Conservation (phyloP, 345 rosid genomes). For the Xanthoceras sorbifolium region DNA sequence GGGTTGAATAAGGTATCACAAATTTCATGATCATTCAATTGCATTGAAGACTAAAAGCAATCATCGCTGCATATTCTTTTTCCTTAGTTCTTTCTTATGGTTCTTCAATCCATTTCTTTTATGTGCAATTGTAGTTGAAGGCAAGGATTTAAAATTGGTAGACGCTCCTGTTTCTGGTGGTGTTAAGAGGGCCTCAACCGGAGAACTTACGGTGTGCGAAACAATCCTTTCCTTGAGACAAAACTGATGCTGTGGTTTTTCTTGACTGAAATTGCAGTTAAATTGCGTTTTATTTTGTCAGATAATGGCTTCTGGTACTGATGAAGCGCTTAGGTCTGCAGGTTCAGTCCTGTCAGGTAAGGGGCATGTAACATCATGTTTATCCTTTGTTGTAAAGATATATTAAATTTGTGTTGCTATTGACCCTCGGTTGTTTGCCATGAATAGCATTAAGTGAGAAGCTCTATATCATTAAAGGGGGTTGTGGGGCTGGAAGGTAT, state of each 20-base stretch:
- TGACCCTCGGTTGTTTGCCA: constrained; percentile 23
- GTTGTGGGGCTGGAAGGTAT: constrained; percentile 97
- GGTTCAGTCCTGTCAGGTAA: constrained; percentile 83
- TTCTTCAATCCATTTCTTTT: constrained; percentile 7
- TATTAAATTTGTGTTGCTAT: constrained; percentile 23
- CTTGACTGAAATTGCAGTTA: constrained; percentile 19
- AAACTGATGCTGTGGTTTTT: constrained; percentile 22
- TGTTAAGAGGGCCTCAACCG: constrained; percentile 82
- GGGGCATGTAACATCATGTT: constrained; percentile 1
- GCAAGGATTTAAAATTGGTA: constrained; percentile 79
- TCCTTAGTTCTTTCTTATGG: not conserved
- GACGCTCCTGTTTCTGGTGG: constrained; percentile 99
- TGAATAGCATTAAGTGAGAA: constrained; percentile 88
- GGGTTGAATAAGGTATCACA: not conserved
- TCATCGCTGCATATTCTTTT: not conserved
- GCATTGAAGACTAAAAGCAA: not conserved
- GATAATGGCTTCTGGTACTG: constrained; percentile 93
- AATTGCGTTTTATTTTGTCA: constrained; percentile 31
- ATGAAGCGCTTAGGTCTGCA: constrained; percentile 67
- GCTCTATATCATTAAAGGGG: constrained; percentile 89
- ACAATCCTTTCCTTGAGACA: constrained; percentile 2
- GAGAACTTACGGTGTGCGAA: constrained; percentile 79
- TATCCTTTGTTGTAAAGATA: constrained; percentile 17
- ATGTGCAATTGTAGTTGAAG: constrained; percentile 50
- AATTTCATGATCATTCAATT: not conserved